A percentile compares a stretch with the other conserved stretches of the same genome.
These are phyloP conservation scores for Staphylotrichum tortipilum DNA, from an alignment of 495 filamentous ascomycete genomes.

Conservation along the genomic window DNA sequence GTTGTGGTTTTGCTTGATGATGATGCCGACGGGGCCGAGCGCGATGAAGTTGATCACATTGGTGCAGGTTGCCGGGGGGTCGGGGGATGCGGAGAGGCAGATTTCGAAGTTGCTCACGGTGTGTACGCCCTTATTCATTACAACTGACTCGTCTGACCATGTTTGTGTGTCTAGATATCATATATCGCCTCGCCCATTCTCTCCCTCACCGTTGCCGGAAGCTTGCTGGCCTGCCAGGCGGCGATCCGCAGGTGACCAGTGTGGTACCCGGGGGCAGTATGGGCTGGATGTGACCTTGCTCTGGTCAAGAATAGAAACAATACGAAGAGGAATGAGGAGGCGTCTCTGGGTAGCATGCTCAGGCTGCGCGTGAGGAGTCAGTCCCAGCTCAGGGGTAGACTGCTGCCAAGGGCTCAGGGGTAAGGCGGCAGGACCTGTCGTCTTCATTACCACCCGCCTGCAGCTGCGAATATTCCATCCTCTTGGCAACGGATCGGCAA, in stretches of 20 bases:
- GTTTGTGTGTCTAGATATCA: slow-evolving; percentile 14
- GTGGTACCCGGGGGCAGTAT: too few species aligned
- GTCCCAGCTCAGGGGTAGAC: too few species aligned
- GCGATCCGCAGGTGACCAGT: background rate
- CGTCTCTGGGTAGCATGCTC: too few species aligned
- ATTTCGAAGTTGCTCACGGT: slow-evolving; percentile 65
- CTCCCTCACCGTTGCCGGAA: slow-evolving; percentile 15
- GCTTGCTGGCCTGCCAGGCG: slow-evolving; percentile 12
- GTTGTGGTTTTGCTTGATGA: slow-evolving; percentile 68
- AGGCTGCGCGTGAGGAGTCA: too few species aligned
- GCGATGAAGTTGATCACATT: slow-evolving; percentile 61
- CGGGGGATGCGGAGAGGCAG: slow-evolving; percentile 53
- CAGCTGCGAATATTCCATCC: background rate
- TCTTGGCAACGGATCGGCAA: background rate
- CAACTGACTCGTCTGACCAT: background rate
- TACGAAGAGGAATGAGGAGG: too few species aligned
- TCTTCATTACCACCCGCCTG: background rate
- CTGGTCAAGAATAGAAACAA: too few species aligned
- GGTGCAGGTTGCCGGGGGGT: slow-evolving; percentile 53
- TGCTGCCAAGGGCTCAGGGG: too few species aligned
- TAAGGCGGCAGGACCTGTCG: background rate
- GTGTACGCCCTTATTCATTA: slow-evolving; percentile 8
- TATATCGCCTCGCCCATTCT: slow-evolving; percentile 16
- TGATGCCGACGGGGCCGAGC: slow-evolving; percentile 66
- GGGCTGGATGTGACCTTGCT: too few species aligned